Evolutionary conservation across 345 rosid species (phyloP), one percentile per base, ranked within the genome.

Genomic region (Eucalyptus pauciflora): DNA sequence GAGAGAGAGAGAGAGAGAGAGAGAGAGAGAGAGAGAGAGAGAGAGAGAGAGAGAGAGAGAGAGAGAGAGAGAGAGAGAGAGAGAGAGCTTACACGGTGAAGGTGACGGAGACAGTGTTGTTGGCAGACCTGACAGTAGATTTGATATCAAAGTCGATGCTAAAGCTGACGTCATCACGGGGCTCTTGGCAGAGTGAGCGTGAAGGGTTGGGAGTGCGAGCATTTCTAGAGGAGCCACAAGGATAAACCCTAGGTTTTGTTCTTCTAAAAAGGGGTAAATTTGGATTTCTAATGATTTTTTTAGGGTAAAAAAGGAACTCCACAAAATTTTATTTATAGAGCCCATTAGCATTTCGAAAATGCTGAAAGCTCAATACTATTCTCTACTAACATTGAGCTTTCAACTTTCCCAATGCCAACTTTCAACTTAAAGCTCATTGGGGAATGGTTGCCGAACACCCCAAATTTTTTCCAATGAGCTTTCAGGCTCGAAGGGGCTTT

Each of bases 121-220:
- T 93, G 87, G 99, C 93, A 52, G 98, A 95, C 90, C 96, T 93
- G 88, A 96, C 95, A n/a, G 95, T 96, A 46, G 98, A 87, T 94
- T 95, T 95, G 48, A 97, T 93, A 91, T 95, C 98, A 88, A 97
- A 96, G 7, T 93, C 94, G 8, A 93, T 91, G 69, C 90, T 92
- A 12, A 92, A n/a, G 9, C 89, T 86, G 18, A 88, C 89, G 27
- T 90, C 88, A 13, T 93, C 94, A 2, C 87, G 92, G 64, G 93
- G 83, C 45, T 94, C 94, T 89, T 91, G 89, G 7, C 0, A 25
- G 2, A 58, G 58, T 52, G 58, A 52, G 25, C 7, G 0, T 58
- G n/a, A 58, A 4, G 67, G n/a, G 13, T 10, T 25, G 14, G 67
- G 58, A 52, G 24, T 0, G 10, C 4, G 4, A 52, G 25, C 25